These are phyloP conservation scores for Pestalotiopsis sp. DNA, from an alignment of 2,329 filamentous ascomycete genomes.

Conservation along the genomic window DNA sequence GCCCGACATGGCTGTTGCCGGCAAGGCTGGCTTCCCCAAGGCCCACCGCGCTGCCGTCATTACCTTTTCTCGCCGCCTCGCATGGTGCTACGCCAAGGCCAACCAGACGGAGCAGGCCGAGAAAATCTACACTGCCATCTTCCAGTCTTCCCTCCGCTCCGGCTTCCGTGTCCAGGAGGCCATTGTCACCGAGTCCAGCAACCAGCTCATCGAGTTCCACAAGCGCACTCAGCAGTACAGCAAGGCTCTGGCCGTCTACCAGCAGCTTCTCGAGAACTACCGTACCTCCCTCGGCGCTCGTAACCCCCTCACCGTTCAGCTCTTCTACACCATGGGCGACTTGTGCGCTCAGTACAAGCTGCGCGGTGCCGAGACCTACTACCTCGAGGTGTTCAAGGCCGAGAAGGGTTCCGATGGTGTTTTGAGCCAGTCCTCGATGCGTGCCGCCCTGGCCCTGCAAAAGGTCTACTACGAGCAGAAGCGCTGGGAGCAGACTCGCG, in stretches of 20 bases:
- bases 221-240: constrained; percentile 21
- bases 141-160: constrained; percentile 23
- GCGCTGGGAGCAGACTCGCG: constrained; percentile 42
- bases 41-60: constrained; percentile 18
- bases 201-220: constrained; percentile 21
- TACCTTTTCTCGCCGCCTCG: constrained; percentile 20
- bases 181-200: constrained; percentile 21
- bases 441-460: constrained; percentile 42
- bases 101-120: constrained; percentile 25
- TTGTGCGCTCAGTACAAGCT: constrained; percentile 24
- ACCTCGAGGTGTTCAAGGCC: constrained; percentile 24
- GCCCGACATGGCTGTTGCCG: constrained; percentile 19
- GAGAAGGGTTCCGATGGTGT: constrained; percentile 34
- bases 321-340: constrained; percentile 22
- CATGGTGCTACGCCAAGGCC: constrained; percentile 18
- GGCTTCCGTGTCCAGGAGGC: constrained; percentile 22
- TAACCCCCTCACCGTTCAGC: constrained; percentile 20
- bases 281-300: constrained; percentile 19
- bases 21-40: constrained; percentile 20
- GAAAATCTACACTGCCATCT: constrained; percentile 21
- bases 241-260: constrained; percentile 23
- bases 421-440: constrained; percentile 40
- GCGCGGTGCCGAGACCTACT: constrained; percentile 26
- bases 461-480: constrained; percentile 48
- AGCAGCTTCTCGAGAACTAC: constrained; percentile 21